Evolutionary conservation across 495 filamentous ascomycete genomes (phyloP), one percentile per base, ranked within the genome.

Genomic region (Rostrohypoxylon terebratum): DNA sequence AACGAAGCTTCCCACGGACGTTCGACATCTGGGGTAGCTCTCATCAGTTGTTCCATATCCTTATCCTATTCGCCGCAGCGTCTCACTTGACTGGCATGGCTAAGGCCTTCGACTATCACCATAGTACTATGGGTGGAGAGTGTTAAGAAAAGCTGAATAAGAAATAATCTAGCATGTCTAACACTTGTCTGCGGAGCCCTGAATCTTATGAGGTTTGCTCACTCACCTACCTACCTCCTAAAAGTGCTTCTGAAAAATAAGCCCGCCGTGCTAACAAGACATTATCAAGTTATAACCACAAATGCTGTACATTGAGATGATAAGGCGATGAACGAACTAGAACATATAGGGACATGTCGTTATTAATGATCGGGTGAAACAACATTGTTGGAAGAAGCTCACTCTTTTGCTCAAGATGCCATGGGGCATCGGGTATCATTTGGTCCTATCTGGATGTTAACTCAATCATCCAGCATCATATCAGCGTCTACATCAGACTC

Each of bases 1-100:
- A 94, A 78, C 83, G 89, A 53, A 83, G 78, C 53, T 83, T 75
- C 50, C 91, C 91, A 1, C 88, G 90, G 2, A 72, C 73, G 1
- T 94, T 93, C 72, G 92, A 95, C 77, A 88, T 94, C 34, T 91
- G 87, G 84, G 92, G 92, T 10, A 88, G 86, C 73, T 93, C 91
- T 8, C 93, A 95, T 75, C 93, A 94, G 80, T 85, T 94, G 31
- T 94, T 95, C 75, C 92, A 94, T 78, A 81, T 91, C 18, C 83
- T 91, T 54, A 90, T 95, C 31, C 75, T 93, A 21, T 72, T 89
- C 50, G 92, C 92, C 2, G 92, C 90, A 6, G 84, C 83, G 2
- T 77, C 86, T 0, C 92, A 94, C 75, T 75, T 93, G 48, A 81
- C 84, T 53, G 91, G 90, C 33, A 81, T 94, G 79, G 67, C 85